Evolutionary conservation across 2,329 filamentous ascomycete genomes (phyloP).

Genomic region (Colletotrichum agaves): DNA sequence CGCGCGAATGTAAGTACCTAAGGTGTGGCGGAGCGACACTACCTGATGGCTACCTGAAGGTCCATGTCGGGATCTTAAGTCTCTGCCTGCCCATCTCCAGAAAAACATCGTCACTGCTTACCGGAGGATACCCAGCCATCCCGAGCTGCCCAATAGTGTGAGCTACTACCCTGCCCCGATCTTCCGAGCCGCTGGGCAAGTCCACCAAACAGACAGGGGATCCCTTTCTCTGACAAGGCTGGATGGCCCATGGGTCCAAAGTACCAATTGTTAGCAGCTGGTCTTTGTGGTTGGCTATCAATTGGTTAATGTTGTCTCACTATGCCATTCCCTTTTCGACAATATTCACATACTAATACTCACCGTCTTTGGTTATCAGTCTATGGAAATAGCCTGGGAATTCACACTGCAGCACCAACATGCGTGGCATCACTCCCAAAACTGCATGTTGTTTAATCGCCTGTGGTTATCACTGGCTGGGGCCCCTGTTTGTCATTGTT

Average conservation of each 20-base stretch:
- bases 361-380: not conserved
- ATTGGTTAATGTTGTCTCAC: not conserved
- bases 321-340: not conserved
- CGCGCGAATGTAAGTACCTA: slow-evolving; percentile 23
- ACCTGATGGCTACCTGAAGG: slow-evolving; percentile 24
- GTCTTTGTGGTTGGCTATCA: not conserved
- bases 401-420: slow-evolving; percentile 5
- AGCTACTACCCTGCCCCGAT: slow-evolving; percentile 21
- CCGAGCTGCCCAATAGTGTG: slow-evolving; percentile 9
- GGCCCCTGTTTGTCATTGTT: not conserved
- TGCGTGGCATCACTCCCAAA: slow-evolving; percentile 7
- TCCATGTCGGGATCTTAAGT: slow-evolving; percentile 20
- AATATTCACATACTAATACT: not conserved
- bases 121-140: slow-evolving; percentile 18
- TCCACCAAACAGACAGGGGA: slow-evolving; percentile 11
- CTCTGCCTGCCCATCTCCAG: slow-evolving; percentile 28
- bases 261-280: slow-evolving; percentile 1
- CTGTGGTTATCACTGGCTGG: not conserved
- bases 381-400: not conserved
- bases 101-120: slow-evolving; percentile 27
- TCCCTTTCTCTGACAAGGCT: slow-evolving; percentile 23
- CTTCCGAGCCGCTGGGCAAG: slow-evolving; percentile 14
- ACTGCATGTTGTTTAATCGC: not conserved
- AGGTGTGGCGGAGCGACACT: slow-evolving; percentile 31
- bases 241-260: not conserved